Conservation (phyloP, 768 basidiomycete genomes). For the Suillus paluster region DNA sequence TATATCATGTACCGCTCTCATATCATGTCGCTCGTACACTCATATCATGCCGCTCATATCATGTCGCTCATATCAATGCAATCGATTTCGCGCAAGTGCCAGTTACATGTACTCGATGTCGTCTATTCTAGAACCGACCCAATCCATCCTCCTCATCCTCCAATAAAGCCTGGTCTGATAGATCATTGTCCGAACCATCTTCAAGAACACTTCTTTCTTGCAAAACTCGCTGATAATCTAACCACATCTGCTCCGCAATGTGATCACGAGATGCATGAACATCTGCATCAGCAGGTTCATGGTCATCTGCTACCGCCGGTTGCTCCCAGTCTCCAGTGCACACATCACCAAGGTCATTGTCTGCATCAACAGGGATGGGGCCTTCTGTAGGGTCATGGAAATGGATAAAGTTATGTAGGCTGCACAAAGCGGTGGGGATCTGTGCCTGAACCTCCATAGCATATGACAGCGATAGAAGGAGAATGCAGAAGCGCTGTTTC, state of each 20-base stretch:
- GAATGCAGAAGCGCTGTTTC: conserved; percentile 31
- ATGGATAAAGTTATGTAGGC: conserved; percentile 29
- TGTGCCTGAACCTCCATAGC: conserved; percentile 23
- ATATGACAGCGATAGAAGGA: conserved; percentile 20
- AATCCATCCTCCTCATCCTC: no score
- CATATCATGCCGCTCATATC: no score
- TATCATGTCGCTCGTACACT: no score
- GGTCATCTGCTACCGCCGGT: neutral
- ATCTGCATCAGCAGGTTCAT: neutral
- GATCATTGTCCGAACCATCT: no score
- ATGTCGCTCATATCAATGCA: no score
- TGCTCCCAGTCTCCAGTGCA: neutral
- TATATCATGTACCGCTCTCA: no score
- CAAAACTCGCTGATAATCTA: conserved; percentile 8
- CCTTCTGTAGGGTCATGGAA: conserved; percentile 9
- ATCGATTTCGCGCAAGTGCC: no score
- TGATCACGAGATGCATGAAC: neutral
- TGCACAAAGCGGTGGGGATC: conserved; percentile 24
- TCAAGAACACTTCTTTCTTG: no score
- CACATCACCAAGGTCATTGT: neutral
- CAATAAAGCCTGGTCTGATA: no score
- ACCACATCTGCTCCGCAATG: conserved; percentile 25
- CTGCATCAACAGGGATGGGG: neutral
- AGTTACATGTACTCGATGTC: no score
- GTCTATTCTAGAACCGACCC: no score